phyloP scores from a whole-genome alignment of 2,329 filamentous ascomycete genomes.

The Zymoseptoria tritici region DNA sequence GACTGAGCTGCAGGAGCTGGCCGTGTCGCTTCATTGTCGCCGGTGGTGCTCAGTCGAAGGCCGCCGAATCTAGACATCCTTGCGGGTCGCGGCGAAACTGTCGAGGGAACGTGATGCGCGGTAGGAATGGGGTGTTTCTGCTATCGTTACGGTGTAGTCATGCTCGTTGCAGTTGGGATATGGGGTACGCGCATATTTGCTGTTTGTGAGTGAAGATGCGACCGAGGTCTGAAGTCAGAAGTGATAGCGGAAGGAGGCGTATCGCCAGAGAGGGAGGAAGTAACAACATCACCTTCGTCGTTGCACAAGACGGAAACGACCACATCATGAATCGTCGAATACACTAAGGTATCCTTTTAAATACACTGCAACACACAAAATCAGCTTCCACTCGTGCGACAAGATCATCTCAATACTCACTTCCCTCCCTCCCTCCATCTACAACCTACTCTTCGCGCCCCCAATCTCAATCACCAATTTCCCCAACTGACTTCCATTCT shows the following conservation, averaged over 20 bases:
- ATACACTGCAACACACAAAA: background rate
- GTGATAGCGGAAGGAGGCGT: background rate
- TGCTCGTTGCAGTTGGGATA: background rate
- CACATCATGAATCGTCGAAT: background rate
- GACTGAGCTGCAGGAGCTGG: no score
- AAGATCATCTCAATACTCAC: background rate
- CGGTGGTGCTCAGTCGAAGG: background rate
- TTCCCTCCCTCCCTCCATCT: background rate
- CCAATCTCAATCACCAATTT: constrained; percentile 75
- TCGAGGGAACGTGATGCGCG: no score
- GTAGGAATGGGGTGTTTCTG: background rate
- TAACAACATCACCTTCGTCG: background rate
- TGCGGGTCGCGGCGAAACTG: no score
- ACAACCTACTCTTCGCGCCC: constrained; percentile 24
- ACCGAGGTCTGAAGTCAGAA: background rate
- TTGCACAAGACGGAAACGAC: background rate
- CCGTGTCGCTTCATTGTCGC: background rate
- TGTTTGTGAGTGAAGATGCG: background rate
- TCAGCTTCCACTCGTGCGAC: background rate
- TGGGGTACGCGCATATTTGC: background rate
- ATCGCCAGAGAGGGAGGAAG: background rate
- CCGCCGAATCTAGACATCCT: background rate
- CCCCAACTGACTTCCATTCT: constrained; percentile 77
- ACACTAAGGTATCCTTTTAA: background rate
- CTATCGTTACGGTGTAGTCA: background rate